Conservation (phyloP, 2,329 filamentous ascomycete species). For the Mariannaea sp. region DNA sequence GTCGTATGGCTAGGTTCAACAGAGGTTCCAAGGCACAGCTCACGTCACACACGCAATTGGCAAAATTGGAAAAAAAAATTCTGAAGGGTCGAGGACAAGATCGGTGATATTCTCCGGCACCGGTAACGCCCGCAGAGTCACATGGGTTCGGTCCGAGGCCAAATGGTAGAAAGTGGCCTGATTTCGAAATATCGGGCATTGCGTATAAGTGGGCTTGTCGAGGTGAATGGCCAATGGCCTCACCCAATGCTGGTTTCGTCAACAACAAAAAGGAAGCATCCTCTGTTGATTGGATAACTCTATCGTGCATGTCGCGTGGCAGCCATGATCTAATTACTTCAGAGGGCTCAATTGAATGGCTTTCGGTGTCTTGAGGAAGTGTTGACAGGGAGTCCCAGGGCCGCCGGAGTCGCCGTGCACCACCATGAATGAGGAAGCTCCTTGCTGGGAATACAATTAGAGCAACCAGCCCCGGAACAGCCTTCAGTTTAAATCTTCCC, state of each 20-base stretch:
- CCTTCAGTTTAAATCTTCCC: no score
- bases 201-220: conserved; percentile 9
- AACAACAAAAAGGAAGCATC: conserved; percentile 4
- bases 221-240: background rate
- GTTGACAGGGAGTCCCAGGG: background rate
- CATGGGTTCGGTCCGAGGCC: conserved; percentile 20
- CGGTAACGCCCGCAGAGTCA: conserved; percentile 18
- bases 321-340: conserved; percentile 11
- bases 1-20: background rate
- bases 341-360: background rate
- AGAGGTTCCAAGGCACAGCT: conserved; percentile 1
- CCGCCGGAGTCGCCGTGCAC: no score
- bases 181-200: conserved; percentile 2
- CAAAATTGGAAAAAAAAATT: no score
- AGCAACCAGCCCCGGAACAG: no score
- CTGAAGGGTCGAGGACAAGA: conserved; percentile 2
- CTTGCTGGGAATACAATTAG: no score
- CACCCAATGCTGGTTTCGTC: background rate
- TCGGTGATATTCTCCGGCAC: conserved; percentile 19
- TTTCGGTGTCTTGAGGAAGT: background rate
- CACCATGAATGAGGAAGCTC: no score
- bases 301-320: conserved; percentile 13
- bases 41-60: conserved; percentile 10
- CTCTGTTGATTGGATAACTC: conserved; percentile 4
- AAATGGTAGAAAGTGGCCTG: conserved; percentile 17